These are phyloP conservation scores for Cydonia oblonga DNA, from an alignment of 331 rosid species.

Conservation along the genomic window DNA sequence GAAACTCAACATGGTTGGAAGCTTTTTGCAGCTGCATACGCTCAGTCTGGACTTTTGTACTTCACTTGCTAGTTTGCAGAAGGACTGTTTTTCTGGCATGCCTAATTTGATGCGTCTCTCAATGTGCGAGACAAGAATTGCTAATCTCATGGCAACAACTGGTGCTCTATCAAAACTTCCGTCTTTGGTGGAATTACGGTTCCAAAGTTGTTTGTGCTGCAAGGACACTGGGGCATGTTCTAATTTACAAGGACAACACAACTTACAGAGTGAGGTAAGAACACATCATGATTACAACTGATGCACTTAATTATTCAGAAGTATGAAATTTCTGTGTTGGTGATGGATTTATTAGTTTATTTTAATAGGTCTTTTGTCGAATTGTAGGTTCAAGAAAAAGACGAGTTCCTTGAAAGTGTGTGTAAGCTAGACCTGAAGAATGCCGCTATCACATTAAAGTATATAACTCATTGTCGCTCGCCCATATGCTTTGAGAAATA, in stretches of 20 bases:
- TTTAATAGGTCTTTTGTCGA: neutral
- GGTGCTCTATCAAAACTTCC: constrained; percentile 10
- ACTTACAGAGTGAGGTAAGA: constrained; percentile 13
- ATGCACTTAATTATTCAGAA: neutral
- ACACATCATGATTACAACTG: neutral
- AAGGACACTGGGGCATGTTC: constrained; percentile 15
- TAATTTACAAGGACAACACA: neutral
- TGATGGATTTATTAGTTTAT: neutral
- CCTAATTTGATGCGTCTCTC: constrained; percentile 13
- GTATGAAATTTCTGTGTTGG: neutral
- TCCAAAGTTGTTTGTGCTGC: constrained; percentile 23
- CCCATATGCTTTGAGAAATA: constrained; percentile 20
- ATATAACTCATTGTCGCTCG: constrained; percentile 12
- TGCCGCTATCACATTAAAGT: neutral
- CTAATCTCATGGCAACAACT: constrained; percentile 13
- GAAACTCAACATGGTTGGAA: constrained; percentile 13
- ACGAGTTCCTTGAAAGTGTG: neutral
- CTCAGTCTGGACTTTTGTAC: constrained; percentile 19
- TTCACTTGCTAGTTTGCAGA: constrained; percentile 12
- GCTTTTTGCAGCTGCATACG: constrained; percentile 12
- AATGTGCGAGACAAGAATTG: constrained; percentile 16
- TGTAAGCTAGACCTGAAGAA: neutral
- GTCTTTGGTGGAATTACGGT: constrained; percentile 13
- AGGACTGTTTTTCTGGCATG: constrained; percentile 17
- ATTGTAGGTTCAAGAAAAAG: constrained; percentile 11